phyloP scores from a whole-genome alignment of 2,329 filamentous ascomycete species.

The Aspergillus thermomutatus region DNA sequence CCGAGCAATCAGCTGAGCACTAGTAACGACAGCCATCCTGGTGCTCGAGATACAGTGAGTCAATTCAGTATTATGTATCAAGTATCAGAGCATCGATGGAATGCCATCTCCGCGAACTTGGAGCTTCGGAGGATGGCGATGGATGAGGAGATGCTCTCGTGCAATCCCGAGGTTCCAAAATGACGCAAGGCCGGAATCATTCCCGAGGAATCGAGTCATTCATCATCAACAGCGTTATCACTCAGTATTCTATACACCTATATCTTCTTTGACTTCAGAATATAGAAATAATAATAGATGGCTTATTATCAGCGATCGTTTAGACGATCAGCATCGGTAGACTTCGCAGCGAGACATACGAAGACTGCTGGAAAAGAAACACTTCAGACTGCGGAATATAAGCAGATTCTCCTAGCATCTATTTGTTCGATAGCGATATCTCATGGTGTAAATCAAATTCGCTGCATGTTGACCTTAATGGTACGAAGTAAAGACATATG shows the following conservation, averaged over 20 bases:
- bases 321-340: no score
- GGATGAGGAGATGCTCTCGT: not conserved
- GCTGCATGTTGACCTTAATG: constrained; percentile 1
- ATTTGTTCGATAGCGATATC: not conserved
- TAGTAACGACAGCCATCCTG: constrained; percentile 29
- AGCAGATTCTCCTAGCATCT: not conserved
- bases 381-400: not conserved
- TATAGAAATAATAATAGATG: not conserved
- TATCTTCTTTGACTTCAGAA: not conserved
- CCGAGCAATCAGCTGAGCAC: constrained; percentile 48
- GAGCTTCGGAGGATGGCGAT: not conserved
- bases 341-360: no score
- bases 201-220: not conserved
- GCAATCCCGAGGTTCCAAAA: not conserved
- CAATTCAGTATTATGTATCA: not conserved
- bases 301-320: no score
- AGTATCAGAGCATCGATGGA: not conserved
- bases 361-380: no score
- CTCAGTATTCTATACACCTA: not conserved
- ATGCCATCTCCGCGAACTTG: not conserved
- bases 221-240: not conserved
- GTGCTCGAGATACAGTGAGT: not conserved
- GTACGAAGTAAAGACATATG: constrained; percentile 5
- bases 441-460: not conserved
- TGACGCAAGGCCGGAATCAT: constrained; percentile 2